These are phyloP conservation scores for Aspergillus sp. DNA, from an alignment of 2,329 filamentous ascomycete species.

Conservation along the genomic window DNA sequence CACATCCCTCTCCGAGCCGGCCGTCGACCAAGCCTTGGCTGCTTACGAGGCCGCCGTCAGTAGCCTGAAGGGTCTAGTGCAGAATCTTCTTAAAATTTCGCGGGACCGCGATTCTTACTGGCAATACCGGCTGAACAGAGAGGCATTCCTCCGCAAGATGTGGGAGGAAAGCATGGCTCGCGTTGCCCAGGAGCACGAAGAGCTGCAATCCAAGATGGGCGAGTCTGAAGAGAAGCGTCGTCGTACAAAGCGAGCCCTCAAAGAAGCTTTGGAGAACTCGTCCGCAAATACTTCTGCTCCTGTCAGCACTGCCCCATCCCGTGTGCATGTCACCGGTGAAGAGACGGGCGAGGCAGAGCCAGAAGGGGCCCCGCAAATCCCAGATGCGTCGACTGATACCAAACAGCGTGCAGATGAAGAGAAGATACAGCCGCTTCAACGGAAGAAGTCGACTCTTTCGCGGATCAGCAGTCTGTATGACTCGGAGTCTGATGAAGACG, in stretches of 20 bases:
- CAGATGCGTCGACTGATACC: constrained; percentile 11
- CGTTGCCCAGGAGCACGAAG: constrained; percentile 91
- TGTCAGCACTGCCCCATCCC: constrained; percentile 29
- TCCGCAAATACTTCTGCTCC: constrained; percentile 39
- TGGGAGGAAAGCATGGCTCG: constrained; percentile 99
- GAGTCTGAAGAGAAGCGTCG: constrained; percentile 89
- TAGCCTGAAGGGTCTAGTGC: constrained; percentile 79
- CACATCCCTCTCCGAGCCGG: constrained; percentile 71
- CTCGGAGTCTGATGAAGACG: constrained; percentile 69
- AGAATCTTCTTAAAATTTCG: constrained; percentile 86
- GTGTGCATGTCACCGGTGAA: constrained; percentile 33
- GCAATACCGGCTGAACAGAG: constrained; percentile 90
- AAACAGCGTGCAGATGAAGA: constrained; percentile 5
- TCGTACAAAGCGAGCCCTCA: constrained; percentile 82
- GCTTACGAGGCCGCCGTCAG: constrained; percentile 89
- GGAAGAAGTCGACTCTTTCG: constrained; percentile 64
- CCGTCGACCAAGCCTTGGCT: constrained; percentile 70
- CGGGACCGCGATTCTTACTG: constrained; percentile 93
- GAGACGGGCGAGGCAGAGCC: constrained; percentile 34
- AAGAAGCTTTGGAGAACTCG: constrained; percentile 71
- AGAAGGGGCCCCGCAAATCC: constrained; percentile 24
- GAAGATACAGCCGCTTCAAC: constrained; percentile 38
- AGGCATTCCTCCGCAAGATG: constrained; percentile 86
- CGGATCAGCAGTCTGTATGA: constrained; percentile 71
- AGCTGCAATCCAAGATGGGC: constrained; percentile 80